phyloP scores from a whole-genome alignment of 2,329 filamentous ascomycete genomes.

The Chrysoporthe deuterocubensis region DNA sequence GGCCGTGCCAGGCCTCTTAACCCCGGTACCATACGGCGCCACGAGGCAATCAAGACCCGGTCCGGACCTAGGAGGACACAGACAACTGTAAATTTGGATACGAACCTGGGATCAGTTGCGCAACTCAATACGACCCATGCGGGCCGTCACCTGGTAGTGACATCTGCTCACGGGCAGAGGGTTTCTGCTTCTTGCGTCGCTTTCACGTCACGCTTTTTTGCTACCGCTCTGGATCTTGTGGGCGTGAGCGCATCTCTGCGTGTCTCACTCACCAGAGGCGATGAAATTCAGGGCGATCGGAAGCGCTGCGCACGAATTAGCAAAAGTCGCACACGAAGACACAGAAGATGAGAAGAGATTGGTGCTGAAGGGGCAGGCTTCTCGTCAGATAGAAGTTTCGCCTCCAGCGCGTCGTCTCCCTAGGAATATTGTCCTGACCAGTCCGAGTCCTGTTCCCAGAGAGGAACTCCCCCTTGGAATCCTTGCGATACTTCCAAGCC shows the following conservation, averaged over 20 bases:
- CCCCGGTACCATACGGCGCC: background rate
- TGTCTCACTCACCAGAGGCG: constrained; percentile 80
- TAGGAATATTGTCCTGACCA: constrained; percentile 58
- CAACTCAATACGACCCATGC: constrained; percentile 27
- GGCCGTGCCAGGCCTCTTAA: constrained; percentile 28
- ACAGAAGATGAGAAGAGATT: constrained; percentile 11
- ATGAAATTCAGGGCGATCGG: constrained; percentile 88
- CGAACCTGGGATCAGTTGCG: constrained; percentile 47
- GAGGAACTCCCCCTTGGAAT: constrained; percentile 73
- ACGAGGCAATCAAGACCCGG: background rate
- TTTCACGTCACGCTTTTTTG: constrained; percentile 31
- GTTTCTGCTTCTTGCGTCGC: background rate
- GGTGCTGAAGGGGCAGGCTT: constrained; percentile 26
- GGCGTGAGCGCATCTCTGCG: constrained; percentile 36
- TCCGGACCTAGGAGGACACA: constrained; percentile 31
- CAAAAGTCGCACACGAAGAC: background rate
- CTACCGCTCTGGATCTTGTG: constrained; percentile 65
- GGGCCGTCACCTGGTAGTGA: constrained; percentile 14
- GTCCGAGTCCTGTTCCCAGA: constrained; percentile 81
- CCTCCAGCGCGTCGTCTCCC: background rate
- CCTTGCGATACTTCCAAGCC: constrained; percentile 62
- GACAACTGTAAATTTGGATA: constrained; percentile 47
- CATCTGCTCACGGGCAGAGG: background rate
- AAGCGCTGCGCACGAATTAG: constrained; percentile 57
- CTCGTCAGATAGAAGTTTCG: constrained; percentile 3